Percentiles rank a stretch among this genome's conserved stretches.
Conservation (phyloP, 805 yeast species). For the Komagataella mondaviorum region DNA sequence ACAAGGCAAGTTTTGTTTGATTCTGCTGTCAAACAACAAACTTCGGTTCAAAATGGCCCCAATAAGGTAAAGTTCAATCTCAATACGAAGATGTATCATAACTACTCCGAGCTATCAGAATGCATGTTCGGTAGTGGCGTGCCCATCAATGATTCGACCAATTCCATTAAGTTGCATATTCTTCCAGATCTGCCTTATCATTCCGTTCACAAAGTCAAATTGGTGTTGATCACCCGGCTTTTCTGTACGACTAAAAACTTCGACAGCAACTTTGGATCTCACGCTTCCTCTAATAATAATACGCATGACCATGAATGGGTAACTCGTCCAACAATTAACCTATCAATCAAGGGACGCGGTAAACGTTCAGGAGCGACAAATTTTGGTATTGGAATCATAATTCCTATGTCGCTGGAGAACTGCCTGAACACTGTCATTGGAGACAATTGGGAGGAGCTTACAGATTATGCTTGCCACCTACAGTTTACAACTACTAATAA, state of each 20-base stretch:
- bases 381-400: conserved; percentile 32
- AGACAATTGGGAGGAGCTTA: conserved; percentile 35
- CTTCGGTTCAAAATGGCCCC: conserved; percentile 1
- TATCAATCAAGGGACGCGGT: neutral
- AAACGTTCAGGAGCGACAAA: conserved; percentile 12
- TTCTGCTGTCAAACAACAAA: conserved; percentile 15
- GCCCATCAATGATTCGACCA: conserved; percentile 29
- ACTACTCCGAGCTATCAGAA: conserved; percentile 29
- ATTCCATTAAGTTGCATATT: conserved; percentile 32
- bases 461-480: conserved; percentile 22
- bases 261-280: conserved; percentile 1
- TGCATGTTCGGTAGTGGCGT: conserved; percentile 44
- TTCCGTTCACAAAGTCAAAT: conserved; percentile 14
- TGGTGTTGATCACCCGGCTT: conserved; percentile 25
- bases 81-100: conserved; percentile 23
- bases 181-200: conserved; percentile 26
- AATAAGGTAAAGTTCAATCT: conserved; percentile 5
- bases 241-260: conserved; percentile 20
- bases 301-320: neutral
- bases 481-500: conserved; percentile 26
- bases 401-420: conserved; percentile 26
- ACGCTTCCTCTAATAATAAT: neutral
- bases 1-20: conserved; percentile 36
- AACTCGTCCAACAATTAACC: neutral
- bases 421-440: conserved; percentile 26